Evolutionary conservation across 768 basidiomycete genomes (phyloP).

Genomic region (Tylopilus felleus): DNA sequence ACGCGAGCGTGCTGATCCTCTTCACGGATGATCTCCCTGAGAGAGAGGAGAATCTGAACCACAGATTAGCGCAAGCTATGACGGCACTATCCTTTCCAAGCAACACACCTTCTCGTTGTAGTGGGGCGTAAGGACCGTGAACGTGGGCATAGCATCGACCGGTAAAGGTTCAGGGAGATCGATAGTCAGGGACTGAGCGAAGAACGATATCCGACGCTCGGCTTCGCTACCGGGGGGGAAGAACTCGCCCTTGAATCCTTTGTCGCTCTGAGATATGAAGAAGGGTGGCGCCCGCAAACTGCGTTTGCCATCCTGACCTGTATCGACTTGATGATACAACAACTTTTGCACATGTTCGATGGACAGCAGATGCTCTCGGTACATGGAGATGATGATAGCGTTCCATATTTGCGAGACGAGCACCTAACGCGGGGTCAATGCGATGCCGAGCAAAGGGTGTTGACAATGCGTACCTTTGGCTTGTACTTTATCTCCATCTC

Average conservation of each 20-base stretch:
- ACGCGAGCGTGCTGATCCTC: constrained; percentile 97
- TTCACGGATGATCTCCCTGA: constrained; percentile 98
- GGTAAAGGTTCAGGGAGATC: constrained; percentile 89
- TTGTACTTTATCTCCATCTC: constrained; percentile 99
- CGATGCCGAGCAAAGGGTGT: background rate
- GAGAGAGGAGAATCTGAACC: constrained; percentile 83
- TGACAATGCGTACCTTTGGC: constrained; percentile 71
- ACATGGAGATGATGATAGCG: constrained; percentile 99
- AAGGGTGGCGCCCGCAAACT: constrained; percentile 94
- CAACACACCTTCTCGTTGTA: constrained; percentile 89
- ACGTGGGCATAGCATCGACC: constrained; percentile 99
- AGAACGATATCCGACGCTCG: constrained; percentile 97
- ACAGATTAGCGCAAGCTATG: constrained; percentile 1
- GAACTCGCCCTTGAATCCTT: constrained; percentile 80
- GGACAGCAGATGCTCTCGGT: constrained; percentile 96
- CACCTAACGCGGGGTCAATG: constrained; percentile 48
- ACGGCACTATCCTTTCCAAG: background rate
- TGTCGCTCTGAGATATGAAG: constrained; percentile 95
- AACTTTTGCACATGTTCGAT: constrained; percentile 99
- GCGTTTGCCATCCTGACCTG: constrained; percentile 77
- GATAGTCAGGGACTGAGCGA: constrained; percentile 97
- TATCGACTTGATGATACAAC: constrained; percentile 94
- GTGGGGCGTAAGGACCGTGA: constrained; percentile 97
- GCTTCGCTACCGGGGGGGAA: constrained; percentile 95
- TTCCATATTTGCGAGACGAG: constrained; percentile 99